These are phyloP conservation scores for Escallonia rubra DNA, from an alignment of 129 eudicot species.

Conservation along the genomic window DNA sequence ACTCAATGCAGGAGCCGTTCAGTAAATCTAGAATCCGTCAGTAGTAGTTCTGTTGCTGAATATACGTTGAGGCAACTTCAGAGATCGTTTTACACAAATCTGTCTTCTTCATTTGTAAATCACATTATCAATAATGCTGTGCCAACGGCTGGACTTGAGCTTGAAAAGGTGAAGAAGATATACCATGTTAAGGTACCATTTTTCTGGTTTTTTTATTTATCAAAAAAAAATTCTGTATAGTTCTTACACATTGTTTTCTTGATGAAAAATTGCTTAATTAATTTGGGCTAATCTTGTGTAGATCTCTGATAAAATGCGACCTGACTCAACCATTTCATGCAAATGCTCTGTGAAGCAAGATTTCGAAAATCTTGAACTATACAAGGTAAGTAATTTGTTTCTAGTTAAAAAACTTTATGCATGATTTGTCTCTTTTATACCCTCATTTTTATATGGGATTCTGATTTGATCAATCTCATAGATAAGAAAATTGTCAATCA, in stretches of 20 bases:
- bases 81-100: conserved; percentile 12
- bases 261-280: no score
- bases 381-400: conserved; percentile 16
- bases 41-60: not conserved
- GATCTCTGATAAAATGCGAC: conserved; percentile 14
- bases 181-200: conserved; percentile 17
- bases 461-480: no score
- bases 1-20: conserved; percentile 10
- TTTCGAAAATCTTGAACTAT: conserved; percentile 13
- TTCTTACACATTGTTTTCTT: no score
- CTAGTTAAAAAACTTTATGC: not conserved
- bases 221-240: not conserved
- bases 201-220: not conserved
- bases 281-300: not conserved
- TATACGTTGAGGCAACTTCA: conserved; percentile 5
- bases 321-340: conserved; percentile 24
- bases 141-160: not conserved
- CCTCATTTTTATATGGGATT: not conserved
- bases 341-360: conserved; percentile 15
- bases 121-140: conserved; percentile 10
- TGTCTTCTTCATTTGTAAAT: conserved; percentile 17
- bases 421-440: no score
- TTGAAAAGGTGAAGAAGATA: conserved; percentile 12
- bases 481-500: no score
- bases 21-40: conserved; percentile 1